Conservation (phyloP, 371 early-diverging fungal species). For the Dichotomocladium elegans region DNA sequence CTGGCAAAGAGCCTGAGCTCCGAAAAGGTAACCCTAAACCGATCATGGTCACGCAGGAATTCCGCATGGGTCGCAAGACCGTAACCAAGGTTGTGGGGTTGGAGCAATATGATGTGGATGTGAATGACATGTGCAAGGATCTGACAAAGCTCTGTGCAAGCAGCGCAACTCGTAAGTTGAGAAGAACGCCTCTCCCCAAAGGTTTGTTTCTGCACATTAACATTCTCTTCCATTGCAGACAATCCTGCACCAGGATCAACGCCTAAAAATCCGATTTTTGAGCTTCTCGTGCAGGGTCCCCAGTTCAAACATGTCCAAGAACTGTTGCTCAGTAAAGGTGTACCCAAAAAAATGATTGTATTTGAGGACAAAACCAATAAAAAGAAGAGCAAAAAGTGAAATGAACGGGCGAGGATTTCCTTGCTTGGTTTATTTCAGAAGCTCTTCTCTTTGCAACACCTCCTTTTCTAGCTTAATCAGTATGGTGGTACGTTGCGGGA, state of each 20-base stretch:
- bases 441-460: slow-evolving; percentile 75
- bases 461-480: slow-evolving; percentile 90
- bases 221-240: slow-evolving; percentile 21
- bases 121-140: slow-evolving; percentile 58
- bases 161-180: slow-evolving; percentile 57
- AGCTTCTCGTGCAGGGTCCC: slow-evolving; percentile 77
- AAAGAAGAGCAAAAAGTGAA: slow-evolving; percentile 44
- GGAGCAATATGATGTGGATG: slow-evolving; percentile 59
- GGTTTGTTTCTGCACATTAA: too few species aligned
- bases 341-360: slow-evolving; percentile 54
- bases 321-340: slow-evolving; percentile 49
- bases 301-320: slow-evolving; percentile 58
- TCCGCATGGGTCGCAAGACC: slow-evolving; percentile 61
- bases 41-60: slow-evolving; percentile 55
- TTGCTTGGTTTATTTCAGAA: slow-evolving; percentile 42
- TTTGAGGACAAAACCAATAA: slow-evolving; percentile 63
- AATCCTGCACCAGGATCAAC: slow-evolving; percentile 56
- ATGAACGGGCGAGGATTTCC: background rate
- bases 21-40: slow-evolving; percentile 47
- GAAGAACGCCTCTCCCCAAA: background rate
- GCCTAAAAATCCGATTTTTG: slow-evolving; percentile 52
- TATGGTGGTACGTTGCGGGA: slow-evolving; percentile 87
- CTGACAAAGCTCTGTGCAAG: slow-evolving; percentile 64
- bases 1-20: slow-evolving; percentile 39
- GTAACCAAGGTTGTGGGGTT: slow-evolving; percentile 62